A percentile compares a stretch with the other conserved stretches of the same genome.
Evolutionary conservation across 2,329 filamentous ascomycete genomes (phyloP).

Genomic region (Verticillium alfalfae): DNA sequence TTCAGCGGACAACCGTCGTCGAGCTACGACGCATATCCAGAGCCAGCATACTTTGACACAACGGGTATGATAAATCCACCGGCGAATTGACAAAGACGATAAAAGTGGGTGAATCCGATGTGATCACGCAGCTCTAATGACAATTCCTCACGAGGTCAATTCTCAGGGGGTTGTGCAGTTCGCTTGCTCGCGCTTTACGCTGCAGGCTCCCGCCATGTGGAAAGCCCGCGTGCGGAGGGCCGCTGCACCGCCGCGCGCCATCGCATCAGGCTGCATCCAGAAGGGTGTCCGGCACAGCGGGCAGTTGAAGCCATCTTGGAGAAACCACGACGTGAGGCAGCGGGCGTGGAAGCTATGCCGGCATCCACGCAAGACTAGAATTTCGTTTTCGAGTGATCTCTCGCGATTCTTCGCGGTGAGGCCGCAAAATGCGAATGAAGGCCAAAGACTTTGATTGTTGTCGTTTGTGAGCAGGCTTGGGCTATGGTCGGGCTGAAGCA

Average conservation of each 20-base stretch:
- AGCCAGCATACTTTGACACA: too few species aligned
- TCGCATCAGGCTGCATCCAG: conserved; percentile 15
- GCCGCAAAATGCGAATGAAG: background rate
- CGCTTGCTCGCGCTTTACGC: too few species aligned
- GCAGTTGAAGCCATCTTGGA: conserved; percentile 27
- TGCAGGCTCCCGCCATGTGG: background rate
- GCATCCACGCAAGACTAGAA: conserved; percentile 29
- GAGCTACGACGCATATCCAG: too few species aligned
- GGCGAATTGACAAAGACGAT: too few species aligned
- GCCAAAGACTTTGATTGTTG: background rate
- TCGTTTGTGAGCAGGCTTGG: background rate
- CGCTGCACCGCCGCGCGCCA: conserved; percentile 2
- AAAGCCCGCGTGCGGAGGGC: background rate
- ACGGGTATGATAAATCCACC: too few species aligned
- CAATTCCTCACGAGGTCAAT: too few species aligned
- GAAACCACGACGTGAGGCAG: conserved; percentile 32
- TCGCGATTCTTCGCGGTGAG: background rate
- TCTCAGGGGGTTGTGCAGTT: too few species aligned
- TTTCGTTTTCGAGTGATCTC: conserved; percentile 12
- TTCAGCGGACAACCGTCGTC: too few species aligned
- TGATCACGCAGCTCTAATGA: too few species aligned
- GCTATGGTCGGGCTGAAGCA: background rate
- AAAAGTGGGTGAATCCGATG: too few species aligned
- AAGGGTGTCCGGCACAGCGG: conserved; percentile 31
- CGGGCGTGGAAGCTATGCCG: conserved; percentile 31